Percentiles rank a stretch among this genome's conserved stretches.
Evolutionary conservation across 225 moss, liverwort and hornwort genomes (phyloP).

Genomic region (Pleurozium schreberi): DNA sequence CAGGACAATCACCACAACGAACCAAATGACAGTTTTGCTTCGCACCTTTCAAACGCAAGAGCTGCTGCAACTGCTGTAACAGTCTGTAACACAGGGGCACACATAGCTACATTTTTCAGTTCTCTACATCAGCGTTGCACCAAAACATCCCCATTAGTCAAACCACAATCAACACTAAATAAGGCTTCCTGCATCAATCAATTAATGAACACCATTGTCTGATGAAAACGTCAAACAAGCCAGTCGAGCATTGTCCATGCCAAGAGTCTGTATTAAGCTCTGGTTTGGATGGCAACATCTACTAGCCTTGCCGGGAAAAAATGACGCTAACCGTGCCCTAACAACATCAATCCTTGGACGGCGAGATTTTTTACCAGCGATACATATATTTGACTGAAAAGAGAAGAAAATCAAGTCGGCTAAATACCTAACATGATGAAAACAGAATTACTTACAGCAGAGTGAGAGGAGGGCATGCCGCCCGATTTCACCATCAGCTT

Average conservation of each 20-base stretch:
- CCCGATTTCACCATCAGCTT: conserved; percentile 67
- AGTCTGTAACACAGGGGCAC: conserved; percentile 30
- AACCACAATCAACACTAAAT: neutral
- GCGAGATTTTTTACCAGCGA: neutral
- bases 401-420: neutral
- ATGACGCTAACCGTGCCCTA: neutral
- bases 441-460: conserved; percentile 37
- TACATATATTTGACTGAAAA: neutral
- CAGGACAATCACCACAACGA: neutral
- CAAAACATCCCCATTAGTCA: neutral
- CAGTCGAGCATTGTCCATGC: neutral
- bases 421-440: neutral
- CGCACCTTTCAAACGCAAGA: conserved; percentile 78
- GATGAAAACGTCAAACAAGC: neutral
- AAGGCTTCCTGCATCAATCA: neutral
- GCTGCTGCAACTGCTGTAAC: conserved; percentile 85
- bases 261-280: neutral
- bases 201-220: neutral
- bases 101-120: neutral
- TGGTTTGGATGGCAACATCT: neutral
- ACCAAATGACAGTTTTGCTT: neutral
- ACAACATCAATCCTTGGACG: neutral
- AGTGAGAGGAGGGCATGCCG: conserved; percentile 97
- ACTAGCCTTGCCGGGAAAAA: neutral
- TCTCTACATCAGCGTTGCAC: neutral